phyloP scores from a whole-genome alignment of 2,329 filamentous ascomycete species.

The Fusarium sp. region DNA sequence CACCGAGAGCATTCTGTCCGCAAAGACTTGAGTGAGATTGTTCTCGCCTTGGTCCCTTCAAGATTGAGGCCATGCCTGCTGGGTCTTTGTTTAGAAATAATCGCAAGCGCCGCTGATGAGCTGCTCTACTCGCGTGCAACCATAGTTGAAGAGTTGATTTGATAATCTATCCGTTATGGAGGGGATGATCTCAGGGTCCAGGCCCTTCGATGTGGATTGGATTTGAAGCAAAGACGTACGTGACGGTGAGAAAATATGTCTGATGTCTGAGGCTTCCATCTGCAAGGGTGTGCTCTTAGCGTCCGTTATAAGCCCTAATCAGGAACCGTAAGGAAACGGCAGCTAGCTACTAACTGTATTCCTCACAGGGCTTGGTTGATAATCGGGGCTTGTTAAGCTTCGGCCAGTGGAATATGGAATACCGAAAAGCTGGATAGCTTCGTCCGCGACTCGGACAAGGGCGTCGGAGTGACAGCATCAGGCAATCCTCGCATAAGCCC shows the following conservation, averaged over 20 bases:
- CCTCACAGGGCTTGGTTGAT: conserved; percentile 2
- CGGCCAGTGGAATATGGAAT: neutral
- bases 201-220: conserved; percentile 40
- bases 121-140: conserved; percentile 31
- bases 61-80: neutral
- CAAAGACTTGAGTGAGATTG: neutral
- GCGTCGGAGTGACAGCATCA: neutral
- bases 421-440: neutral
- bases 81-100: neutral
- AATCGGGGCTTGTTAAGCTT: conserved; percentile 11
- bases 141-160: conserved; percentile 31
- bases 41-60: neutral
- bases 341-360: neutral
- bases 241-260: conserved; percentile 24
- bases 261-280: conserved; percentile 10
- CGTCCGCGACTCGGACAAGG: neutral
- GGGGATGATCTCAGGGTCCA: conserved; percentile 40
- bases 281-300: conserved; percentile 26
- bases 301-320: neutral
- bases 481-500: conserved; percentile 12
- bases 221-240: conserved; percentile 8
- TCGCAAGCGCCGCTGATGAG: conserved; percentile 23
- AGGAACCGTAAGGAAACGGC: conserved; percentile 35
- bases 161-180: conserved; percentile 30
- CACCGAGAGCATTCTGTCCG: conserved; percentile 12